phyloP scores from a whole-genome alignment of 805 yeast species.

The Pichia occidentalis region DNA sequence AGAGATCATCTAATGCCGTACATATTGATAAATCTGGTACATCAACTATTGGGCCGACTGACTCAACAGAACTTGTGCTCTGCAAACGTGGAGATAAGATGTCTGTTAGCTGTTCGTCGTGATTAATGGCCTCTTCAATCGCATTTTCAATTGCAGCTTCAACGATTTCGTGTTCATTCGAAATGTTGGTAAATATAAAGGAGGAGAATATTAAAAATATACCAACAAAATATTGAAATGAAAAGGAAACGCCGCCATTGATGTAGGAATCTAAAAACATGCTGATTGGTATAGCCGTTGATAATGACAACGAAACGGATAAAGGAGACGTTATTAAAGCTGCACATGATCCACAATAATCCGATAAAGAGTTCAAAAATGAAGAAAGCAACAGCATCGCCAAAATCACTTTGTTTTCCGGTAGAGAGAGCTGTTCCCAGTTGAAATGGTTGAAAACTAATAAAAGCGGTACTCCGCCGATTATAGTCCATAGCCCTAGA shows the following conservation, averaged over 20 bases:
- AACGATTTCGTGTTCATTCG: conserved; percentile 39
- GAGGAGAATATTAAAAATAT: conserved; percentile 41
- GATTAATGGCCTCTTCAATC: conserved; percentile 39
- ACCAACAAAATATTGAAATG: conserved; percentile 37
- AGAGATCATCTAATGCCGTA: conserved; percentile 1
- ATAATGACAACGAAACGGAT: conserved; percentile 43
- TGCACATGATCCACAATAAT: conserved; percentile 44
- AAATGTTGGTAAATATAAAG: conserved; percentile 40
- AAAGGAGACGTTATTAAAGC: conserved; percentile 49
- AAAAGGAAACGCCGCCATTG: conserved; percentile 29
- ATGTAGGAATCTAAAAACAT: conserved; percentile 40
- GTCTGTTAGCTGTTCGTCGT: conserved; percentile 42
- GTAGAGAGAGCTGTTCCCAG: conserved; percentile 37
- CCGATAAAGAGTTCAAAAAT: conserved; percentile 41
- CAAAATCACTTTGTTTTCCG: conserved; percentile 33
- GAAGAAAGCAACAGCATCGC: conserved; percentile 36
- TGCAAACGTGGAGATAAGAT: conserved; percentile 37
- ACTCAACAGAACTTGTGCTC: background rate
- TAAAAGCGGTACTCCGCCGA: conserved; percentile 36
- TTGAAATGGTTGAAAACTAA: conserved; percentile 31
- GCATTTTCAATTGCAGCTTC: conserved; percentile 43
- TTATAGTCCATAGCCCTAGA: conserved; percentile 39
- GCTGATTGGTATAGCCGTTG: conserved; percentile 47
- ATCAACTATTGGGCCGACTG: conserved; percentile 14
- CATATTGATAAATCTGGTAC: conserved; percentile 24